Evolutionary conservation across 257 asterid genomes (phyloP), one percentile per base, ranked within the genome.

Genomic region (Vinca minor): DNA sequence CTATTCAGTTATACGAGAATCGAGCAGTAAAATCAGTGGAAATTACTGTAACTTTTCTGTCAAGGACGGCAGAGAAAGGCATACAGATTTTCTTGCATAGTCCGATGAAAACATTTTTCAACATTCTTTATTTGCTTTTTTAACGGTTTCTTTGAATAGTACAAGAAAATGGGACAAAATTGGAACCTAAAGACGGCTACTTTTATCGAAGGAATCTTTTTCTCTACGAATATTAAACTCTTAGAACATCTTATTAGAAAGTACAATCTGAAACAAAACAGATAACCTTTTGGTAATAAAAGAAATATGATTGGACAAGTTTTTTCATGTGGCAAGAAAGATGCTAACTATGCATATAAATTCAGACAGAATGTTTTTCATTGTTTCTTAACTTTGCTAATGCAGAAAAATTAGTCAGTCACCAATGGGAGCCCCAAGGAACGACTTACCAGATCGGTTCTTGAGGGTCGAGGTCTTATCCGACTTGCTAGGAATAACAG

Each of bases 401-500:
- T 20, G 32, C 31, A 38, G 49, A 26, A 59, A 59, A 38, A 59
- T 49, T 8, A 59, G 64, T 54, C 4, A 13, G 32, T 14, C 64
- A 59, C 17, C 18, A 15, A 59, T 21, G 34, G 48, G 49, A 38
- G 29, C 32, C 36, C 11, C 20, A 21, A 23, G 5, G 35, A 60
- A 17, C 65, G 39, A 32, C 44, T 21, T 60, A 38, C 46, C 64
- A 8, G 47, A 59, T 59, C 64, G 64, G n/a, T 12, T 34, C 64
- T 47, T 36, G 18, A 35, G 47, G 64, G 14, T 59, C 14, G 64
- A 35, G 64, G 29, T 59, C 47, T n/a, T 59, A 47, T 13, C 63
- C 14, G 46, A 34, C 7, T 34, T 12, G 25, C 28, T 13, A 34
- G 45, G n/a, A n/a, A n/a, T n/a, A n/a, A 34, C 1, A 6, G 32